Evolutionary conservation across 2,329 filamentous ascomycete genomes (phyloP), one percentile per base, ranked within the genome.

Genomic region (Xenoacremonium recifei): DNA sequence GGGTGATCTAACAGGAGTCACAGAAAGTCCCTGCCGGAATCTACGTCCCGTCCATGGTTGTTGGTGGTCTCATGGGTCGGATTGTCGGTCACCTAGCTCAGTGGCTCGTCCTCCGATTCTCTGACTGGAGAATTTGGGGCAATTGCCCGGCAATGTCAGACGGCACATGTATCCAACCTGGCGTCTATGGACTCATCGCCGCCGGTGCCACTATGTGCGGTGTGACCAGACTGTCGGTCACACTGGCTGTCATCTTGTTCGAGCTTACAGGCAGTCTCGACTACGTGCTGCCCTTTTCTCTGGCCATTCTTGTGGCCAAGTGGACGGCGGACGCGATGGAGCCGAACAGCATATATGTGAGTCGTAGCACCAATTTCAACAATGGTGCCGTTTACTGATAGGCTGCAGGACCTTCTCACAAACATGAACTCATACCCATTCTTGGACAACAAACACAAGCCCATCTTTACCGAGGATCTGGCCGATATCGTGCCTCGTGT

Each of bases 391-490:
- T 9, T 36, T 13, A 37, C 59, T 59, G 19, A 58, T 46, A 30
- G 18, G 12, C 3, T 11, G 18, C 11, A 87, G 81, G 93, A 97
- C 61, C 79, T 97, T 10, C 74, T 97, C 15, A 97, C 91, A 0
- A 90, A 93, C 61, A 92, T 99, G 86, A 97, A 99, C 65, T 87
- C 89, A 3, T 99, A 97, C 53, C 93, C 93, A 0, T 96, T 95
- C 70, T 78, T 99, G n/a, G 90, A 96, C 67, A 95, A 95, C 68
- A 97, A 96, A 64, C 81, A 91, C 48, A 90, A 95, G 53, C 91
- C 92, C 1, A 76, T 95, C 15, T 96, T 96, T 63, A 95, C 91
- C 1, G 85, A 87, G 1, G 87, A 95, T 40, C 76, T 99, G 1
- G 87, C 84, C 12, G 92, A 96, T 49, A 93, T 99, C 42, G 85